Evolutionary conservation across 345 rosid species (phyloP).

Genomic region (Balakata baccata): DNA sequence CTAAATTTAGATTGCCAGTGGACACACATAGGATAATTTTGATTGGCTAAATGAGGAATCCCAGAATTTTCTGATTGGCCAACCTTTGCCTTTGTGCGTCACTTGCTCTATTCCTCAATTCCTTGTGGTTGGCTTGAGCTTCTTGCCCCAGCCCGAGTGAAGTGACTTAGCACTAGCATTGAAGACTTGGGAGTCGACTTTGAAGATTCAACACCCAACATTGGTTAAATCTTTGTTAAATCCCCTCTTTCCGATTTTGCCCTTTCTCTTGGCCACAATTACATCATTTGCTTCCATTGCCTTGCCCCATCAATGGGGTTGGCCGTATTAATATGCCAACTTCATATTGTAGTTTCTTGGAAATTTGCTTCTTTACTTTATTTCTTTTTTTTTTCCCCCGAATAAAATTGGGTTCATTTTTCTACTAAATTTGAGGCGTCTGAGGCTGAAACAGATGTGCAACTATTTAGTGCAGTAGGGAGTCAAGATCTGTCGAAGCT

Average conservation of each 20-base stretch:
- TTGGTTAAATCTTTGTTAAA: not conserved
- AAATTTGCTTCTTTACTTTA: not conserved
- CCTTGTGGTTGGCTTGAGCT: no score
- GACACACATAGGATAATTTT: not conserved
- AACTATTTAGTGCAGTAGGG: no score
- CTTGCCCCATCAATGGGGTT: not conserved
- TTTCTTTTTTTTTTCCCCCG: no score
- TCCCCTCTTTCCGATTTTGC: not conserved
- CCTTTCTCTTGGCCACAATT: not conserved
- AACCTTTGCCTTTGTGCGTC: not conserved
- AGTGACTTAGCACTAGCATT: no score
- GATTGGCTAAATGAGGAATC: slow-evolving; percentile 15
- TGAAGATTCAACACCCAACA: not conserved
- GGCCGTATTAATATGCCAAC: not conserved
- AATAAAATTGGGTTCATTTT: no score
- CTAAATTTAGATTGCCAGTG: not conserved
- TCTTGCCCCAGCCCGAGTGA: no score
- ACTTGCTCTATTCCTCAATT: not conserved
- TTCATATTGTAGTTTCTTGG: not conserved
- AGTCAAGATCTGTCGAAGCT: no score
- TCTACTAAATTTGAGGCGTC: no score
- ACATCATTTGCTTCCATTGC: not conserved
- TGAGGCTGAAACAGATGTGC: no score
- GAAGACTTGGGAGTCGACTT: not conserved
- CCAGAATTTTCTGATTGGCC: slow-evolving; percentile 9